Evolutionary conservation across 2,329 filamentous ascomycete genomes (phyloP), one percentile per base, ranked within the genome.

Genomic region (Colletotrichum chrysophilum): DNA sequence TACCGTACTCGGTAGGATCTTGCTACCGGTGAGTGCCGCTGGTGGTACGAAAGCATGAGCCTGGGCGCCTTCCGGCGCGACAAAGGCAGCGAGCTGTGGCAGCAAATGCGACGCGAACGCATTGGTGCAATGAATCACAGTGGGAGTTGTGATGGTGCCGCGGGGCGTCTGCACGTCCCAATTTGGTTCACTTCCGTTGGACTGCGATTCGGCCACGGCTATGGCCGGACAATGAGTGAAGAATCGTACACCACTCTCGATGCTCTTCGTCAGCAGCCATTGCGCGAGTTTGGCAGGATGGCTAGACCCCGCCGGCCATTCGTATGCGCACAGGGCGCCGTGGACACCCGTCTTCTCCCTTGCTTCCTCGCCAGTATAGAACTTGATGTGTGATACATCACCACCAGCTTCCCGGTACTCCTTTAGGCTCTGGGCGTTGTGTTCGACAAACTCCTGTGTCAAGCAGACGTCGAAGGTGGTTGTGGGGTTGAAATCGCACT

Each of bases 281-380:
- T 89, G 87, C 1, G 85, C 84, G 24, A 89, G 79, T 77, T 88
- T 89, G 7, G 87, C 87, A 4, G 88, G 87, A 78, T 89, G 88
- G 38, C 82, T 86, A 4, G 86, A 88, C 4, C 86, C 88, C 16
- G 87, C 88, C 5, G 87, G 86, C 88, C 88, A 89, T 77, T 89
- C 87, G 74, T 89, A 89, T 9, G 87, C 88, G n/a, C 85, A 83
- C 13, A 88, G 70, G 0, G 85, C 85, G 3, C 79, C 79, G 5
- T 78, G 66, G 7, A 88, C 81, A 32, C 84, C 81, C 0, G 87
- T 88, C 70, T 80, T 82, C 9, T 61, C 60, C 89, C 62, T 78
- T 79, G 86, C 86, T 61, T 87, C 84, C n/a, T 84, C 80, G 21
- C 83, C 85, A n/a, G 56, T 52, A 24, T 62, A 62, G 67, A 62